Evolutionary conservation across 225 moss, liverwort and hornwort species (phyloP), one percentile per base, ranked within the genome.

Genomic region (Anthoceros angustus): DNA sequence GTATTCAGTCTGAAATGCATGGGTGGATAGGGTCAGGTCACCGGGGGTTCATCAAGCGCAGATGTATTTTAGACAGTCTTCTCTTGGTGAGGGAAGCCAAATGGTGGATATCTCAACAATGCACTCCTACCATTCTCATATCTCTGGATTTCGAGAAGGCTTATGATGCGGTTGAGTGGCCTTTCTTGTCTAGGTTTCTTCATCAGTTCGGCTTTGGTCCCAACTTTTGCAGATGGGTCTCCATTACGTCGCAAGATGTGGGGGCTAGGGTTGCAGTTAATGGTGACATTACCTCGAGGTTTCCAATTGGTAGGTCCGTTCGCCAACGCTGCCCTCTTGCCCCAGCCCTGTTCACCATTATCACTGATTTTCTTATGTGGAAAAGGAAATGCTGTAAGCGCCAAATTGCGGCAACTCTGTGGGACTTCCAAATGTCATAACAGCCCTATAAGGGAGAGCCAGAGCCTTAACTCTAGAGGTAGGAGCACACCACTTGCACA

Each of bases 241-340:
- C 0, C 6, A 15, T 42, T 5, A 10, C 62, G 3, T 62, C 41
- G 4, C 3, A 38, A 3, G 14, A 25, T 7, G 69, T 62, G 3
- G 18, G 42, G 3, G 12, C 69, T 5, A 16, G 18, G 21, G 18
- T 69, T 2, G 2, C 18, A 2, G 12, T 69, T 3, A 69, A 69
- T n/a, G 69, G 69, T n/a, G n/a, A 16, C 5, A 10, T 40, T 10
- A 41, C 39, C 10, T 16, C 41, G 4, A 6, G 41, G 5, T 61
- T 62, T 18, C 21, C 7, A 4, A 14, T 69, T 3, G 26, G 38
- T 12, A 32, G 2, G 60, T 69, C 68, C 2, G 68, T 69, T 23
- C 24, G 68, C 12, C 68, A 69, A 7, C 55, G 68, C 15, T 69
- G 60, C 26, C 60, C 61, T 5, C 49, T 69, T 8, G 49, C 7